Evolutionary conservation across 495 filamentous ascomycete species (phyloP), one percentile per base, ranked within the genome.

Genomic region (Cairneyella variabilis): DNA sequence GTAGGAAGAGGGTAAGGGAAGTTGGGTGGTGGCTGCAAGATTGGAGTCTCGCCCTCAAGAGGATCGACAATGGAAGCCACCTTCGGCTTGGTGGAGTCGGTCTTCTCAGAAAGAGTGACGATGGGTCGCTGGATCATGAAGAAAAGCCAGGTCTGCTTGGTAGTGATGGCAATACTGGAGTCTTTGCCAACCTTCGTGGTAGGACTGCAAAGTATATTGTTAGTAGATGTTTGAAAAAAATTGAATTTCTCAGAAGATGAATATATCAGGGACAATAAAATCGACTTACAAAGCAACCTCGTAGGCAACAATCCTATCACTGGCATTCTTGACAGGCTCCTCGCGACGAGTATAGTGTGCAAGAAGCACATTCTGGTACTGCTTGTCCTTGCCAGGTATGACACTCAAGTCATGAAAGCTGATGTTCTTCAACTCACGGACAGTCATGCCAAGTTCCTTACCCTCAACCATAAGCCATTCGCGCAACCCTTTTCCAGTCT

Each of bases 341-440:
- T n/a, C n/a, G n/a, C n/a, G n/a, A n/a, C n/a, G n/a, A n/a, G n/a
- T n/a, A n/a, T n/a, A n/a, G n/a, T n/a, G n/a, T n/a, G n/a, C n/a
- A n/a, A n/a, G n/a, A n/a, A n/a, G n/a, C n/a, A n/a, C n/a, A n/a
- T n/a, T n/a, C n/a, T n/a, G n/a, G n/a, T n/a, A n/a, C n/a, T n/a
- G n/a, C n/a, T n/a, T n/a, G n/a, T n/a, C n/a, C n/a, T n/a, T n/a
- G n/a, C n/a, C n/a, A n/a, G n/a, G n/a, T n/a, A n/a, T n/a, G n/a
- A n/a, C n/a, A n/a, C n/a, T n/a, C n/a, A 63, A 59, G 38, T 63
- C 57, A 41, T 57, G 50, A 23, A 63, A 54, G 10, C 30, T 37
- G 25, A 63, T 55, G 16, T 42, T 50, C 1, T n/a, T 48, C 7
- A 53, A 59, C 26, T 57, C 50, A 12, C 20, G 12, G 38, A 53